Evolutionary conservation across 2,329 filamentous ascomycete genomes (phyloP).

Genomic region (Hypoxylon sp.): DNA sequence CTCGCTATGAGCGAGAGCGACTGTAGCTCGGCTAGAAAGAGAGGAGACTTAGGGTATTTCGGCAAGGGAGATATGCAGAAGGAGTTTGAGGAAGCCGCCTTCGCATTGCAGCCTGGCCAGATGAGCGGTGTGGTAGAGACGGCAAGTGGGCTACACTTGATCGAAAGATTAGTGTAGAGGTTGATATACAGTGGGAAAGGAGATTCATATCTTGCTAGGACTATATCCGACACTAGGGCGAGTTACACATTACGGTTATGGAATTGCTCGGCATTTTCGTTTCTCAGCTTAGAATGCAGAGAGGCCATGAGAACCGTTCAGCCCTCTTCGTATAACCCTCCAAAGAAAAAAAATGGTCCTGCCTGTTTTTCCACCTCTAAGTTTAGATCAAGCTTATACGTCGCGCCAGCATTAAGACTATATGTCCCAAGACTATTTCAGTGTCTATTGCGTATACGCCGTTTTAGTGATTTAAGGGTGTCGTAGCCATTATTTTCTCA

Average conservation of each 20-base stretch:
- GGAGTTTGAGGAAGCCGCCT: slow-evolving; percentile 97
- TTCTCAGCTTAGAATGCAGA: not conserved
- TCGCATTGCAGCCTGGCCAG: slow-evolving; percentile 87
- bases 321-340: slow-evolving; percentile 3
- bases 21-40: slow-evolving; percentile 94
- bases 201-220: not conserved
- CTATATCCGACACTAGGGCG: not conserved
- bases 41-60: slow-evolving; percentile 95
- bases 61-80: slow-evolving; percentile 97
- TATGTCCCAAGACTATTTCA: not conserved
- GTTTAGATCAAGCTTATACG: not conserved
- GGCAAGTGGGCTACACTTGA: slow-evolving; percentile 93
- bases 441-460: not conserved
- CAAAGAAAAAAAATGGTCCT: slow-evolving; percentile 7
- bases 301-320: not conserved
- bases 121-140: slow-evolving; percentile 92
- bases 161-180: slow-evolving; percentile 72
- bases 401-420: not conserved
- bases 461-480: not conserved
- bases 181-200: not conserved
- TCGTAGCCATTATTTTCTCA: not conserved
- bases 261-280: slow-evolving; percentile 3
- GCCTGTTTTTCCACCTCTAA: slow-evolving; percentile 1
- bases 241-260: not conserved
- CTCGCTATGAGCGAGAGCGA: slow-evolving; percentile 92